These are phyloP conservation scores for Euphrasia arctica DNA, from an alignment of 305 asterid species.

Conservation along the genomic window DNA sequence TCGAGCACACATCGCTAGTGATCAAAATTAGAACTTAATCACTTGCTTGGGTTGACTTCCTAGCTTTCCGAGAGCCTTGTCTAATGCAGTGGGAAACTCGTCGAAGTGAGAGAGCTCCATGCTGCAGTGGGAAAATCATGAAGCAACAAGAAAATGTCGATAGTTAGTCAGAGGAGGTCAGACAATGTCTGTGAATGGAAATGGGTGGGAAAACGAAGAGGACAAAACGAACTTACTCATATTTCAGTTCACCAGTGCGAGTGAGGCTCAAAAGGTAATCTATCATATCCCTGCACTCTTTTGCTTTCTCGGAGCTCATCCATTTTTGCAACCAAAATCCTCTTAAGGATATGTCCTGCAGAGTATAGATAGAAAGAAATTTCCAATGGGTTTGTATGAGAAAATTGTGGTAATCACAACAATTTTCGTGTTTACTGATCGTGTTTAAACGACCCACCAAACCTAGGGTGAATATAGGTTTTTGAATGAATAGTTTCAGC, in stretches of 20 bases:
- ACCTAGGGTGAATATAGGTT: neutral
- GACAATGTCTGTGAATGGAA: constrained; percentile 7
- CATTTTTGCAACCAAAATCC: constrained; percentile 97
- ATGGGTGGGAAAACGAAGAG: constrained; percentile 10
- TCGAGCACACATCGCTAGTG: neutral
- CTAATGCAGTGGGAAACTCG: constrained; percentile 57
- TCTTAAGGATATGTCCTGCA: constrained; percentile 80
- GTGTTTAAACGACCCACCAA: neutral
- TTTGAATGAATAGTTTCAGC: neutral
- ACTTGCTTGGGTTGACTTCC: constrained; percentile 95
- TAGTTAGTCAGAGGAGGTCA: neutral
- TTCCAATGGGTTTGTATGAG: neutral
- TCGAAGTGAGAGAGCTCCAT: constrained; percentile 77
- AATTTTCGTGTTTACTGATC: neutral
- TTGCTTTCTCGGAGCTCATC: constrained; percentile 61
- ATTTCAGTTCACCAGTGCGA: constrained; percentile 65
- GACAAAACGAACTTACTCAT: constrained; percentile 48
- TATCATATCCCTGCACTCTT: constrained; percentile 67
- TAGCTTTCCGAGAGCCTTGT: constrained; percentile 80
- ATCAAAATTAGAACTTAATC: constrained; percentile 48
- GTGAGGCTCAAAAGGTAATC: constrained; percentile 69
- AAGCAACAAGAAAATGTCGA: neutral
- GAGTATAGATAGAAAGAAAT: constrained; percentile 7
- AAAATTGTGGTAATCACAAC: neutral
- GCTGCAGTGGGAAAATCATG: constrained; percentile 38